phyloP scores from a whole-genome alignment of 139 green algal species.

The Closterium sp. region DNA sequence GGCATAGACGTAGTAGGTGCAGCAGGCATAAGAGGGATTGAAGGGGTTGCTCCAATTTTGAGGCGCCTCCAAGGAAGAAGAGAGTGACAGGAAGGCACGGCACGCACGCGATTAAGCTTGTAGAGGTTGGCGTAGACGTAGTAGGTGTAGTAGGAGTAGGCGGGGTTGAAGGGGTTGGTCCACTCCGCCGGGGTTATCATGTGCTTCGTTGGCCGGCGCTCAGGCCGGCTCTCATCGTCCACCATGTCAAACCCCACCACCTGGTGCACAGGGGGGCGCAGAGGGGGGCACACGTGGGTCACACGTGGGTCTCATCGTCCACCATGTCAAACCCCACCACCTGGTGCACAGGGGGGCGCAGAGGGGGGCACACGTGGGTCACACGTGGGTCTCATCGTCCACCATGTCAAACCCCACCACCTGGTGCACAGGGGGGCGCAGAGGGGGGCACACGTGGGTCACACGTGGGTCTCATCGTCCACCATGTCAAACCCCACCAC shows the following conservation, averaged over 20 bases:
- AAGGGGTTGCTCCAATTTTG: slow-evolving; percentile 77
- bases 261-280: too few species aligned
- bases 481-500: slow-evolving; percentile 99
- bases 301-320: slow-evolving; percentile 99
- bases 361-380: too few species aligned
- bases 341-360: too few species aligned
- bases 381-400: slow-evolving; percentile 99
- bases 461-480: slow-evolving; percentile 99
- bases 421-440: too few species aligned
- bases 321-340: slow-evolving; percentile 99
- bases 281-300: too few species aligned
- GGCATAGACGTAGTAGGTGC: slow-evolving; percentile 96
- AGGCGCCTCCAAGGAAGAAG: too few species aligned
- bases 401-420: slow-evolving; percentile 99
- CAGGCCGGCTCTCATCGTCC: slow-evolving; percentile 96
- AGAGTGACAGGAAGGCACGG: too few species aligned
- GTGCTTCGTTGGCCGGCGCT: slow-evolving; percentile 93
- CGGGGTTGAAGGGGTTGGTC: slow-evolving; percentile 78
- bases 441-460: too few species aligned
- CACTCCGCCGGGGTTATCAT: slow-evolving; percentile 78
- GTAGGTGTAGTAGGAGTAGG: slow-evolving; percentile 97
- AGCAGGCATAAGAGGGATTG: slow-evolving; percentile 94
- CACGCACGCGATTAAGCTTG: too few species aligned
- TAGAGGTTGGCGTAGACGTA: slow-evolving; percentile 99
- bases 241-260: slow-evolving; percentile 99